Conservation (phyloP, 1,284 basidiomycete genomes). For the Heterobasidion parviporum region DNA sequence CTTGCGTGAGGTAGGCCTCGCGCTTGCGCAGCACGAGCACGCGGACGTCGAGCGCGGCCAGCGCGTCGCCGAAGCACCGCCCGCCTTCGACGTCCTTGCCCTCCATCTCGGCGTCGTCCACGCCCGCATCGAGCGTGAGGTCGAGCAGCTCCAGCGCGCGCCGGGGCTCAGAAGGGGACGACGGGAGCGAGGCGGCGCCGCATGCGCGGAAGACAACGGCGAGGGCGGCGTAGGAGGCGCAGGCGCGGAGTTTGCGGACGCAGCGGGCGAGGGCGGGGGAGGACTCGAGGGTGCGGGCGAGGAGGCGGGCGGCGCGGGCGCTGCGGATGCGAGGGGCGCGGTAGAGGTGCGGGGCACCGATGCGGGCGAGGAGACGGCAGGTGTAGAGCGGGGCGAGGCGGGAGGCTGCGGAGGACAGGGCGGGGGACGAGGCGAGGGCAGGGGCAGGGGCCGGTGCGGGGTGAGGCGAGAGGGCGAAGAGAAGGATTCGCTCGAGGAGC, state of each 20-base stretch:
- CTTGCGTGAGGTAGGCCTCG: not conserved
- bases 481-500: not conserved
- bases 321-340: not conserved
- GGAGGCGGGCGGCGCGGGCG: not conserved
- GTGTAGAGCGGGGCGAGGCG: not conserved
- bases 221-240: not conserved
- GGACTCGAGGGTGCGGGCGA: not conserved
- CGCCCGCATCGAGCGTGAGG: not conserved
- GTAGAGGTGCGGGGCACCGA: slow-evolving; percentile 1
- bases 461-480: not conserved
- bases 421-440: not conserved
- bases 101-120: not conserved
- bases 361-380: not conserved
- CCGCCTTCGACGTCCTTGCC: not conserved
- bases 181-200: not conserved
- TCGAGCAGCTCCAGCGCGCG: not conserved
- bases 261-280: not conserved
- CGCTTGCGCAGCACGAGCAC: not conserved
- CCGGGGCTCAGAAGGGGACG: no score
- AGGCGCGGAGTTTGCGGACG: not conserved
- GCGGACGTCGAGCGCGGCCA: not conserved
- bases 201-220: not conserved
- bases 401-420: not conserved
- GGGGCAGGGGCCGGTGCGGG: not conserved
- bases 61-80: not conserved